These are phyloP conservation scores for Strobilomyces confusus DNA, from an alignment of 768 basidiomycete species.

Conservation along the genomic window DNA sequence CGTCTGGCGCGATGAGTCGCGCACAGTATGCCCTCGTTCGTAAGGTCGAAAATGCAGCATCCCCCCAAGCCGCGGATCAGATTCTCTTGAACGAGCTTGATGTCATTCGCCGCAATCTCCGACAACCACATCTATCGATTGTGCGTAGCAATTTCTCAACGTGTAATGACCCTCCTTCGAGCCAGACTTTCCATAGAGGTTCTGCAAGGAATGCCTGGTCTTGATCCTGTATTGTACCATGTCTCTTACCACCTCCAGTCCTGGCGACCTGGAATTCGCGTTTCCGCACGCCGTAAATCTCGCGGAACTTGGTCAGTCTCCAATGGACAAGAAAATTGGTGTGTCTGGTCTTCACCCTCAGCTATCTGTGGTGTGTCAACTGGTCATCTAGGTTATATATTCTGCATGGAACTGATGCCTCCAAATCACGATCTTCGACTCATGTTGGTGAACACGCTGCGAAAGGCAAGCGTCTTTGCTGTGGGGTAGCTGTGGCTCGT, in stretches of 20 bases:
- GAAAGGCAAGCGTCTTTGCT: slow-evolving; percentile 51
- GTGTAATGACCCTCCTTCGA: slow-evolving; percentile 4
- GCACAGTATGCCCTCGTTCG: slow-evolving; percentile 73
- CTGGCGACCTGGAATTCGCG: slow-evolving; percentile 61
- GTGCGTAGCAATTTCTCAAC: slow-evolving; percentile 39
- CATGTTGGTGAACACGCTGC: slow-evolving; percentile 83
- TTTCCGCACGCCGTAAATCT: slow-evolving; percentile 73
- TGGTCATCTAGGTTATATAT: slow-evolving; percentile 60
- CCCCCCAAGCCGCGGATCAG: slow-evolving; percentile 57
- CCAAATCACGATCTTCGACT: slow-evolving; percentile 64
- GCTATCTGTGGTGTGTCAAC: neutral
- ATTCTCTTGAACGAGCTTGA: slow-evolving; percentile 57
- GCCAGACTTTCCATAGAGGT: slow-evolving; percentile 39
- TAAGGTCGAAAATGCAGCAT: slow-evolving; percentile 60
- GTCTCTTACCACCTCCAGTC: slow-evolving; percentile 39
- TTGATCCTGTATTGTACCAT: slow-evolving; percentile 68
- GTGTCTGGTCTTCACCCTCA: slow-evolving; percentile 7
- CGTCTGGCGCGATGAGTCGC: slow-evolving; percentile 74
- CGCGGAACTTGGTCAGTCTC: slow-evolving; percentile 60
- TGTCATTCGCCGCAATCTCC: slow-evolving; percentile 49
- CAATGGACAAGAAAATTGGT: slow-evolving; percentile 70
- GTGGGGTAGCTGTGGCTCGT: neutral
- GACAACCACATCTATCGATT: slow-evolving; percentile 44
- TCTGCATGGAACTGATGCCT: slow-evolving; percentile 72
- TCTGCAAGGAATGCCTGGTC: slow-evolving; percentile 63